phyloP scores from a whole-genome alignment of 106 monocot genomes.

The Vanilla planifolia region DNA sequence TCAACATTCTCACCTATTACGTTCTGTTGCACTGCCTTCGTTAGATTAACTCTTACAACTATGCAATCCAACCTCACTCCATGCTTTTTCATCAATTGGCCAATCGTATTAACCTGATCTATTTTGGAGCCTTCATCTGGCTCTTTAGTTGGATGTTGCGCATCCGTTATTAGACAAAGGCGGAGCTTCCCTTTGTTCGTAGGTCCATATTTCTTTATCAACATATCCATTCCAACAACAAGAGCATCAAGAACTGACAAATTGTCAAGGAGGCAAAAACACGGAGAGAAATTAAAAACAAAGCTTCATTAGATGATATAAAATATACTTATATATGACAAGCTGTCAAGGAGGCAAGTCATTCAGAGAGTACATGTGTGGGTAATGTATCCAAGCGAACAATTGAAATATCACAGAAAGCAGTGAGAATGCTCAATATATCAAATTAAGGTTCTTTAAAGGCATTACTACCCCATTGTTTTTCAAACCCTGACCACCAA shows the following conservation, averaged over 20 bases:
- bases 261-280: slow-evolving; percentile 45
- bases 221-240: slow-evolving; percentile 96
- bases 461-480: no score
- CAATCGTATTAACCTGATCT: slow-evolving; percentile 76
- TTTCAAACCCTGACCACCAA: no score
- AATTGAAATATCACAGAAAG: no score
- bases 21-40: slow-evolving; percentile 15
- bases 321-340: not conserved
- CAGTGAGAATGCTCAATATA: no score
- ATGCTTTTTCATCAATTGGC: slow-evolving; percentile 70
- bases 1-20: slow-evolving; percentile 69
- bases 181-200: slow-evolving; percentile 78
- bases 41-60: slow-evolving; percentile 36
- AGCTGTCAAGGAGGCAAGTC: not conserved
- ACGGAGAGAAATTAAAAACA: not conserved
- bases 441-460: no score
- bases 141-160: slow-evolving; percentile 57
- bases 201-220: slow-evolving; percentile 80
- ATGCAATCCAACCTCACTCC: slow-evolving; percentile 80
- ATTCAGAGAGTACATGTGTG: not conserved
- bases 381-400: no score
- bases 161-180: slow-evolving; percentile 80
- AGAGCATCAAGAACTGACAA: slow-evolving; percentile 88
- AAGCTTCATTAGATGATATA: not conserved
- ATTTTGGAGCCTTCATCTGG: slow-evolving; percentile 87